phyloP scores from a whole-genome alignment of 2,329 filamentous ascomycete genomes.

The Pyrenophora teres region DNA sequence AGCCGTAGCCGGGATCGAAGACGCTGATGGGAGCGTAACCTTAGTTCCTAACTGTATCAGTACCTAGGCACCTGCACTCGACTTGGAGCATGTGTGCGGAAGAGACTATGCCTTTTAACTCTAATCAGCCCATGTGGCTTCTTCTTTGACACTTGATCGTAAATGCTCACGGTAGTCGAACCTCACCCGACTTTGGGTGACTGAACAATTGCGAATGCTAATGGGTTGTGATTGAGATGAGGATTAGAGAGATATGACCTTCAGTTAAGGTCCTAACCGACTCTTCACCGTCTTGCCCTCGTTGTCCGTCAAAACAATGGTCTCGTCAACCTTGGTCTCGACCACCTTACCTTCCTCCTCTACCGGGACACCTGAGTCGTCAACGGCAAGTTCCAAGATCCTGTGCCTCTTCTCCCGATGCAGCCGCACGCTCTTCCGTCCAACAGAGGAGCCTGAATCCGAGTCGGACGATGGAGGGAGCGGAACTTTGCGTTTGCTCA shows the following conservation, averaged over 20 bases:
- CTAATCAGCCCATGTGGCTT: too few species aligned
- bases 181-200: too few species aligned
- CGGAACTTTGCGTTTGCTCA: neutral
- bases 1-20: conserved; percentile 26
- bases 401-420: neutral
- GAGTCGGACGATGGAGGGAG: too few species aligned
- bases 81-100: too few species aligned
- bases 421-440: neutral
- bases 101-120: too few species aligned
- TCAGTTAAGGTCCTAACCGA: neutral
- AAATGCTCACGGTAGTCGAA: too few species aligned
- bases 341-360: neutral
- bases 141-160: too few species aligned
- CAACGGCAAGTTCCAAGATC: neutral
- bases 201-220: too few species aligned
- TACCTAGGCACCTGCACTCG: too few species aligned
- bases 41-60: too few species aligned
- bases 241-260: too few species aligned
- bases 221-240: too few species aligned
- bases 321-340: neutral
- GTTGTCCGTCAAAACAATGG: neutral
- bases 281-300: conserved; percentile 1
- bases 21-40: conserved; percentile 8
- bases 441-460: neutral
- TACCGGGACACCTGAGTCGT: neutral